Base-by-base conservation (phyloP, 129 eudicot species). In the Flaveria bidentis region DNA sequence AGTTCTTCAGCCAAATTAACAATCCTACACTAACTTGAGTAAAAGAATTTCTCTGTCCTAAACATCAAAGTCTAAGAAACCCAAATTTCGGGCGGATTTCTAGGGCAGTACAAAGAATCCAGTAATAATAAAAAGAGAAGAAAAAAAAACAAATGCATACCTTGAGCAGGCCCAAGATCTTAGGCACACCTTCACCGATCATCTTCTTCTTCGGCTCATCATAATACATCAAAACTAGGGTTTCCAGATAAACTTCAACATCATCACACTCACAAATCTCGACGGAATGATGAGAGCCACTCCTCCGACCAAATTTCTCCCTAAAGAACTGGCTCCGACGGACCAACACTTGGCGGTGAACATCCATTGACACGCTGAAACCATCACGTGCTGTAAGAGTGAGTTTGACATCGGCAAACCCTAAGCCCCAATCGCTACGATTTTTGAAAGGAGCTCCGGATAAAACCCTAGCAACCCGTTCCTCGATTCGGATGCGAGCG, bases 251-350 rank as follows among this genome's bases (percentile, higher is more conserved):
- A 2, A 87, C 93, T 71, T 84, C 94, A 64, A 87, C 97, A 55
- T 94, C 99, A 82, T 94, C 97, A 78, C 97, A 91, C 69, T 94
- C 99, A 66, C 93, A 89, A 64, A 94, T 94, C 83, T 94, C 97
- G 11, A 94, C 97, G 20, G 91, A 77, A 60, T 86, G 88, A 67
- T 87, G 68, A 0, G 79, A 78, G 2, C 82, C 87, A 30, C 91
- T 85, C 45, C 88, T 82, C 81, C 81, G 45, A 36, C 81, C 84
- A 73, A 94, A 69, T 72, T 91, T 91, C 77, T 89, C 97, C 17
- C 80, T 84, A 53, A 91, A 94, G 71, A 94, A 94, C 76, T 87
- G 68, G 73, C 99, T 94, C 69, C 84, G 69, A 15, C 80, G 78
- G 6, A 78, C 87, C 78, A 94, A 78, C 26, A 94, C 94, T 68